A percentile compares a stretch with the other conserved stretches of the same genome.
These are phyloP conservation scores for Boletus eberwhitei DNA, from an alignment of 768 basidiomycete species.

Conservation along the genomic window DNA sequence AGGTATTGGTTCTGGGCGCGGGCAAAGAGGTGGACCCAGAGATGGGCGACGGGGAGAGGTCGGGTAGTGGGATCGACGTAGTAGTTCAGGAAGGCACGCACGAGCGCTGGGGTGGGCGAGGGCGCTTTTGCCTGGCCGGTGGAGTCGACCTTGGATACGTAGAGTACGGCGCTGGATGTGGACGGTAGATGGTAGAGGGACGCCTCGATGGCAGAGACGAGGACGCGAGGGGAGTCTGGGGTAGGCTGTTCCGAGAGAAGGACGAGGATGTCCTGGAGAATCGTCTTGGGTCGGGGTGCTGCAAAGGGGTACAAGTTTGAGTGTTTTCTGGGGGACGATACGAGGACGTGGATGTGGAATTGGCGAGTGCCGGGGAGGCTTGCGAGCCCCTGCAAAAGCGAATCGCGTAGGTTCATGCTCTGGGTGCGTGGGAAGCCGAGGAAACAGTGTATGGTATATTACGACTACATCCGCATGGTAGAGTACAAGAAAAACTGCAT, in stretches of 20 bases:
- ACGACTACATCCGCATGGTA: conserved; percentile 15
- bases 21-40: conserved; percentile 90
- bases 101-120: conserved; percentile 68
- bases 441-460: conserved; percentile 16
- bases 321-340: conserved; percentile 65
- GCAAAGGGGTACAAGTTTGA: conserved; percentile 74
- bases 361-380: conserved; percentile 62
- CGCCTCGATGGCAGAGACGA: conserved; percentile 80
- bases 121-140: conserved; percentile 70
- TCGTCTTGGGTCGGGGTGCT: conserved; percentile 57
- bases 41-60: conserved; percentile 49
- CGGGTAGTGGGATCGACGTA: conserved; percentile 63
- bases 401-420: conserved; percentile 55
- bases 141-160: conserved; percentile 93
- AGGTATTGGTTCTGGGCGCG: conserved; percentile 89
- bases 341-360: conserved; percentile 74
- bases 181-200: conserved; percentile 69
- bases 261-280: conserved; percentile 74
- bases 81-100: conserved; percentile 60
- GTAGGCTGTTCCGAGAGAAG: conserved; percentile 63
- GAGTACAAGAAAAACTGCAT: conserved; percentile 9
- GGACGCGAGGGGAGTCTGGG: conserved; percentile 49
- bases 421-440: conserved; percentile 20
- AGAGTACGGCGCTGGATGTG: conserved; percentile 69
- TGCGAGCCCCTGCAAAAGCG: conserved; percentile 54